These are phyloP conservation scores for Calonectria hawksworthii DNA, from an alignment of 2,329 filamentous ascomycete species.

Conservation along the genomic window DNA sequence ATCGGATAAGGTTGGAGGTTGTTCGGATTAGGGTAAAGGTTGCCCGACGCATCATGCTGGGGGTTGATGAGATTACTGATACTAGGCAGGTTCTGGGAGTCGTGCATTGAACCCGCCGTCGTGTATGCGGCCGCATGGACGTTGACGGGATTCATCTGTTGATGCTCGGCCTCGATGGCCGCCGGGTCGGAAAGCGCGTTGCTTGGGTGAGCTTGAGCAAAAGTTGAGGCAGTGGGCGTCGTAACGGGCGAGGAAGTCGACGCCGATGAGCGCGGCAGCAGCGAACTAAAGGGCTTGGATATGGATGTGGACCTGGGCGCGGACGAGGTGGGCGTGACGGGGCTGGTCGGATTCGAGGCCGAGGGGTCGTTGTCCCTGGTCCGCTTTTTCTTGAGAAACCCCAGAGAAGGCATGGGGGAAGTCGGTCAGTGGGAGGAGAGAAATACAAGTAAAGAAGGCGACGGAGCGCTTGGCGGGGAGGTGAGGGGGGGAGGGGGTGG, in stretches of 20 bases:
- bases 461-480: slow-evolving; percentile 28
- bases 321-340: slow-evolving; percentile 70
- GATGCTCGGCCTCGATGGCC: slow-evolving; percentile 40
- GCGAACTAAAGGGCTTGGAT: slow-evolving; percentile 61
- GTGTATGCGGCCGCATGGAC: slow-evolving; percentile 44
- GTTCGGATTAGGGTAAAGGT: slow-evolving; percentile 45
- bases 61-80: slow-evolving; percentile 88
- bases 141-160: slow-evolving; percentile 48
- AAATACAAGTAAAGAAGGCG: neutral
- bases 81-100: slow-evolving; percentile 80
- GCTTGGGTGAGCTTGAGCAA: slow-evolving; percentile 38
- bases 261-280: slow-evolving; percentile 50
- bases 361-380: slow-evolving; percentile 89
- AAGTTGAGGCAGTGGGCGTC: slow-evolving; percentile 14
- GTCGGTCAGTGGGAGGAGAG: slow-evolving; percentile 23
- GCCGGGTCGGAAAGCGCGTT: slow-evolving; percentile 31
- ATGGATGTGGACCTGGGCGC: slow-evolving; percentile 58
- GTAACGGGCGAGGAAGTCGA: slow-evolving; percentile 50
- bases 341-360: slow-evolving; percentile 75
- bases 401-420: slow-evolving; percentile 87
- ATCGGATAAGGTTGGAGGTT: slow-evolving; percentile 45
- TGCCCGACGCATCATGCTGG: slow-evolving; percentile 58
- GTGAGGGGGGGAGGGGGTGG: slow-evolving; percentile 37
- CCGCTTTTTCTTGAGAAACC: slow-evolving; percentile 98
- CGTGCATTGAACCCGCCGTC: slow-evolving; percentile 50